Base-by-base conservation (phyloP, 176 grass and related monocot genomes). In the Avena atlantica region DNA sequence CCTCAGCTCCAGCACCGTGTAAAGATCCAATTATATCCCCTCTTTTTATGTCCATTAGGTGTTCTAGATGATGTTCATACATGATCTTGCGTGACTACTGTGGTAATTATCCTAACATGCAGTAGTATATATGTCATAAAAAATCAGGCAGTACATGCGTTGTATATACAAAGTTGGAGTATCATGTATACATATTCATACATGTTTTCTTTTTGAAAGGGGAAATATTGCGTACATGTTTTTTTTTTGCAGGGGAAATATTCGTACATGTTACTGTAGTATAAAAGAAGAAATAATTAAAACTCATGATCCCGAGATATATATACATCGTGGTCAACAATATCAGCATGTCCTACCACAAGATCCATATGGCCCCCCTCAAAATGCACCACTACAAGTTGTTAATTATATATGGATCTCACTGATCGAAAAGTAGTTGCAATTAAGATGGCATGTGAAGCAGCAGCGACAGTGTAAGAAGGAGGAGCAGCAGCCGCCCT, bases 401-500 rank as follows among this genome's bases (percentile, higher is more conserved):
- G 48, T 66, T 55, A 78, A 85, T 51, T 70, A 62, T 31, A 23
- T 1, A 64, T 9, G 4, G 44, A 77, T 50, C 56, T 63, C 70
- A 85, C 31, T 66, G 72, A 70, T 74, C 36, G 27, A 19, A 24
- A 73, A 65, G 47, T 47, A 2, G 67, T 74, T 64, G 48, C 34
- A 65, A 72, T 80, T 77, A 83, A 88, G 80, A 70, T 57, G 72
- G 62, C 86, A 83, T 83, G 86, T 83, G 80, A 78, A 21, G 60
- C 36, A 67, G 83, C 73, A 53, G 60, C 83, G 20, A 85, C 83
- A 52, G 25, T 76, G 83, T 13, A 62, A 85, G 57, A 62, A 85
- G 58, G 4, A 76, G 17, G 72, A 76, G 12, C 83, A 67, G 64
- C 64, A 40, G 24, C 79, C 31, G 36, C 6, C 24, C 83, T 53